phyloP scores from a whole-genome alignment of 1,139 yeast genomes.

The Candida glucosophila region DNA sequence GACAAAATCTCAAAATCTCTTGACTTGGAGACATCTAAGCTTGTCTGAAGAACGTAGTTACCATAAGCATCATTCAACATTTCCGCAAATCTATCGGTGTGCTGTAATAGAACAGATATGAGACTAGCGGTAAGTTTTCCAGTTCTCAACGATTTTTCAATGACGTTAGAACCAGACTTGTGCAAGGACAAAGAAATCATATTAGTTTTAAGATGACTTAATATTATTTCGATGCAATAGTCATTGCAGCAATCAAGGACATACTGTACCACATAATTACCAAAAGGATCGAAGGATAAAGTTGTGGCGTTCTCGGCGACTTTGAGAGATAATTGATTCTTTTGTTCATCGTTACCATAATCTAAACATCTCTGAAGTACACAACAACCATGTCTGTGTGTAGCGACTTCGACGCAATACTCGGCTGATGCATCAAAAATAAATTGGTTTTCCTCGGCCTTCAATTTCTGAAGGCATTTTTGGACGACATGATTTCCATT shows the following conservation, averaged over 20 bases:
- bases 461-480: slow-evolving; percentile 34
- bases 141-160: slow-evolving; percentile 74
- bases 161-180: slow-evolving; percentile 90
- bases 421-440: slow-evolving; percentile 32
- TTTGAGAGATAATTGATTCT: slow-evolving; percentile 41
- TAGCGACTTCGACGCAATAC: slow-evolving; percentile 33
- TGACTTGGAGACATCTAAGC: slow-evolving; percentile 55
- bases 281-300: slow-evolving; percentile 88
- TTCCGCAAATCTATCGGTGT: slow-evolving; percentile 22
- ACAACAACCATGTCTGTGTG: slow-evolving; percentile 44
- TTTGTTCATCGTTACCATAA: slow-evolving; percentile 65
- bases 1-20: slow-evolving; percentile 43
- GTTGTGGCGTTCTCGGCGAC: slow-evolving; percentile 55
- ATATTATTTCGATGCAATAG: slow-evolving; percentile 42
- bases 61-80: slow-evolving; percentile 41
- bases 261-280: slow-evolving; percentile 93
- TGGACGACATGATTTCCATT: slow-evolving; percentile 44
- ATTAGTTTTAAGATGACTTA: slow-evolving; percentile 42
- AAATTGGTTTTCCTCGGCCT: slow-evolving; percentile 32
- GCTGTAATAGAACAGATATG: slow-evolving; percentile 22
- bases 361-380: slow-evolving; percentile 55
- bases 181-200: slow-evolving; percentile 70
- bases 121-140: slow-evolving; percentile 22
- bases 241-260: slow-evolving; percentile 51
- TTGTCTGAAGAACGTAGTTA: slow-evolving; percentile 40